Percentiles rank a stretch among this genome's conserved stretches.
These are phyloP conservation scores for Beauveria bassiana DNA, from an alignment of 2,329 filamentous ascomycete species.

Conservation along the genomic window DNA sequence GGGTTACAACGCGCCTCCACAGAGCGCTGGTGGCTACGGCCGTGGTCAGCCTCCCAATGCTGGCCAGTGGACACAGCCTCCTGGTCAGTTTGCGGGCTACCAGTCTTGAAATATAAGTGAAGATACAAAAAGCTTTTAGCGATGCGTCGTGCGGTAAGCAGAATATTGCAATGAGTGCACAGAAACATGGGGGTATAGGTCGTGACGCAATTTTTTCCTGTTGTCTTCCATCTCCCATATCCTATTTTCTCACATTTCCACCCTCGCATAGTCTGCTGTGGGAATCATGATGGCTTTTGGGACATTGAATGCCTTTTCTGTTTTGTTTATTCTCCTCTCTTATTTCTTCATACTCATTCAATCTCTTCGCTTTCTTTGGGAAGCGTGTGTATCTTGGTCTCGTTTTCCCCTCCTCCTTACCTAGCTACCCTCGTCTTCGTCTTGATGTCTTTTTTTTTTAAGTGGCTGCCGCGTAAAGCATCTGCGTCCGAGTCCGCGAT, in stretches of 20 bases:
- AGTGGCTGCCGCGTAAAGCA: constrained; percentile 18
- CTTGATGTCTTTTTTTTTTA: constrained; percentile 19
- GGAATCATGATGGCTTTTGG: constrained; percentile 10
- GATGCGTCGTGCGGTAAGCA: not conserved
- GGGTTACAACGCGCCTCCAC: constrained; percentile 57
- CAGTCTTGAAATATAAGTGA: constrained; percentile 40
- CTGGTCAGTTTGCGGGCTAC: constrained; percentile 53
- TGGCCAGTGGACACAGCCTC: constrained; percentile 46
- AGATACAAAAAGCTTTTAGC: not conserved
- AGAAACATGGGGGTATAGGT: constrained; percentile 5
- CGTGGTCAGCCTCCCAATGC: constrained; percentile 58
- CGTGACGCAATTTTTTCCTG: constrained; percentile 5
- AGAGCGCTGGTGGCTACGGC: constrained; percentile 77
- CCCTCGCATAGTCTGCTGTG: not conserved
- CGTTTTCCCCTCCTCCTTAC: constrained; percentile 15
- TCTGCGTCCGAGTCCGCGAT: constrained; percentile 16
- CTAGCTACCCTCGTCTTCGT: constrained; percentile 17
- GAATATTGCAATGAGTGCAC: constrained; percentile 1
- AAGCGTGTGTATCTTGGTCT: constrained; percentile 9
- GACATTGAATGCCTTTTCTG: constrained; percentile 6
- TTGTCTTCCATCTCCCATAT: constrained; percentile 14
- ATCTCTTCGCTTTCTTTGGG: constrained; percentile 7
- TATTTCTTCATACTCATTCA: constrained; percentile 8
- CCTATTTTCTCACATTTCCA: constrained; percentile 5
- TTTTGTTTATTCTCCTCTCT: constrained; percentile 10